Conservation (phyloP, 2,329 filamentous ascomycete species). For the Scedosporium apiospermum region DNA sequence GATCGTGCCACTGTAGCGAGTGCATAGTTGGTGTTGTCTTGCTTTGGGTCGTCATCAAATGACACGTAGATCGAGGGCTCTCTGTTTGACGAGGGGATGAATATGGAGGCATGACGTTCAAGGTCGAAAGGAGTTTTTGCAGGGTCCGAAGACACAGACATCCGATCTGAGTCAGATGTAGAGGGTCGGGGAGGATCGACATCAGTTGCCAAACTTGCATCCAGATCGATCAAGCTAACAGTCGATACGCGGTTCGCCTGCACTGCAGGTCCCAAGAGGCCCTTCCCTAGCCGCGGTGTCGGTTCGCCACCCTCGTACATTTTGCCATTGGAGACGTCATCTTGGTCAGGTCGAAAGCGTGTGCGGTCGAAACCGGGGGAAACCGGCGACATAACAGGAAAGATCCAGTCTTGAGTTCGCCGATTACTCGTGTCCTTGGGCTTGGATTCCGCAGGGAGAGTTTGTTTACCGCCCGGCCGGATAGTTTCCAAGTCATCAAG, state of each 20-base stretch:
- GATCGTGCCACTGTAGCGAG: constrained; percentile 15
- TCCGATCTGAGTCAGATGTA: constrained; percentile 49
- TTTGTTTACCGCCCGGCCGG: constrained; percentile 46
- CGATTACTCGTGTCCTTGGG: neutral
- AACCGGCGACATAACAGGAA: constrained; percentile 2
- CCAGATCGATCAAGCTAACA: constrained; percentile 39
- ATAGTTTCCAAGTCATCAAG: constrained; percentile 40
- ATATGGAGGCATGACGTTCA: constrained; percentile 50
- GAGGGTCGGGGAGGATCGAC: constrained; percentile 44
- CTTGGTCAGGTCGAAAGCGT: neutral
- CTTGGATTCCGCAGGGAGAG: constrained; percentile 22
- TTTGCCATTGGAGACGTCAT: neutral
- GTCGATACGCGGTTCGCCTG: constrained; percentile 28
- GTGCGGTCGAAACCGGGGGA: neutral
- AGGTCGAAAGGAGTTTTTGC: constrained; percentile 52
- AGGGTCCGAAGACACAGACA: constrained; percentile 40
- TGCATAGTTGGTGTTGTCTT: constrained; percentile 30
- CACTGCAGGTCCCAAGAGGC: neutral
- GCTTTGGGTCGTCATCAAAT: constrained; percentile 34
- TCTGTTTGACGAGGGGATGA: constrained; percentile 31
- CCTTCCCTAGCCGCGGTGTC: constrained; percentile 17
- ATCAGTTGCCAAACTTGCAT: constrained; percentile 43
- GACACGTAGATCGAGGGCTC: constrained; percentile 53
- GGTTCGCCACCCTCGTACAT: constrained; percentile 16
- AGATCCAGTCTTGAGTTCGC: constrained; percentile 3